Evolutionary conservation across 495 filamentous ascomycete species (phyloP).

Genomic region (Lepraria neglecta): DNA sequence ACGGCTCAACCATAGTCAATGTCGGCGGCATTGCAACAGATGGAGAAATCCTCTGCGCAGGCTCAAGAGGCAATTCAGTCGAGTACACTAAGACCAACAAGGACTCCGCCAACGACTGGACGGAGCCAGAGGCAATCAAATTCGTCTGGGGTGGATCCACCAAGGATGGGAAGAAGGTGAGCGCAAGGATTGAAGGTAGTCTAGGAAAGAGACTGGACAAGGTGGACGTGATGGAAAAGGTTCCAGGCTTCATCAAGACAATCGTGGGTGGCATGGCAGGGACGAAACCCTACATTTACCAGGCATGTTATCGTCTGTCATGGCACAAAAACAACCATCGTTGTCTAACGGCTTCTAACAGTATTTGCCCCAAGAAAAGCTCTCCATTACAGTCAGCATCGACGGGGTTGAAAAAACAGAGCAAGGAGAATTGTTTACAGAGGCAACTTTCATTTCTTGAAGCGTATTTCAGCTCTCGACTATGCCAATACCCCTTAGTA

Average conservation of each 20-base stretch:
- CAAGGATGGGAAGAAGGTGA: constrained; percentile 64
- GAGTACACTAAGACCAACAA: constrained; percentile 60
- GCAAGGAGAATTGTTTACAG: constrained; percentile 69
- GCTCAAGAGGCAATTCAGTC: constrained; percentile 48
- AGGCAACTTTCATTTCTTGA: constrained; percentile 88
- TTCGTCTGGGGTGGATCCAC: constrained; percentile 75
- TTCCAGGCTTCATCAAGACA: constrained; percentile 89
- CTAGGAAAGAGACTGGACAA: constrained; percentile 71
- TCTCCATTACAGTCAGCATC: constrained; percentile 73
- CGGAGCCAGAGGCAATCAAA: constrained; percentile 67
- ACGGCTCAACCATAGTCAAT: constrained; percentile 79
- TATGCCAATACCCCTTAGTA: not conserved
- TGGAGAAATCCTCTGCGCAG: constrained; percentile 69
- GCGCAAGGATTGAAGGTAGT: constrained; percentile 60
- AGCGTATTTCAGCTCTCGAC: not conserved
- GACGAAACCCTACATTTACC: constrained; percentile 95
- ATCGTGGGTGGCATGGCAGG: constrained; percentile 82
- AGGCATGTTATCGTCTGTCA: constrained; percentile 47
- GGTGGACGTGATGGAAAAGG: constrained; percentile 93
- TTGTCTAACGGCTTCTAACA: constrained; percentile 29
- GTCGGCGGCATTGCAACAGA: constrained; percentile 79
- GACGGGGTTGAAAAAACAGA: constrained; percentile 70
- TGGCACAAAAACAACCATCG: constrained; percentile 5
- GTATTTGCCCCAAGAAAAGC: constrained; percentile 58
- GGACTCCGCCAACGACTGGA: constrained; percentile 81